Conservation (phyloP, 1,284 basidiomycete genomes). For the Papiliotrema fonsecae region DNA sequence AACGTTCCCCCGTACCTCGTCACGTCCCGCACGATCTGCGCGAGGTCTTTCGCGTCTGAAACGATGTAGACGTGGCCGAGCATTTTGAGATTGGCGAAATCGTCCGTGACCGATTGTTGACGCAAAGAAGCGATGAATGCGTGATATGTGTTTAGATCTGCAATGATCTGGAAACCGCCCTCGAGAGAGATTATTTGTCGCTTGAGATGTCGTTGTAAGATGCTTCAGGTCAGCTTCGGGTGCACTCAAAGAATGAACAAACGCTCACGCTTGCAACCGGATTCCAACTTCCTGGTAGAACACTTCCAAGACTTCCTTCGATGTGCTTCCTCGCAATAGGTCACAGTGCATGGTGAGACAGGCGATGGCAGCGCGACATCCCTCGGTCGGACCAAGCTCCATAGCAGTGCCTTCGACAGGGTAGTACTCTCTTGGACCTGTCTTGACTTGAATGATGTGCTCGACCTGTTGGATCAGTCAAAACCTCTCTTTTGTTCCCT, state of each 20-base stretch:
- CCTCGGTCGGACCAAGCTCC: slow-evolving; percentile 76
- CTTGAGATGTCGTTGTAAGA: slow-evolving; percentile 94
- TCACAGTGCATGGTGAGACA: slow-evolving; percentile 86
- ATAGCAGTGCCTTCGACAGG: slow-evolving; percentile 70
- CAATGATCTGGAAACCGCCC: slow-evolving; percentile 93
- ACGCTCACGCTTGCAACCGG: slow-evolving; percentile 73
- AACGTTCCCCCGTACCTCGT: slow-evolving; percentile 89
- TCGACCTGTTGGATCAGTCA: slow-evolving; percentile 70
- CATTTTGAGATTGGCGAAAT: slow-evolving; percentile 94
- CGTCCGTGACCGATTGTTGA: slow-evolving; percentile 61
- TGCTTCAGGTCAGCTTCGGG: slow-evolving; percentile 52
- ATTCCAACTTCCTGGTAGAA: slow-evolving; percentile 97
- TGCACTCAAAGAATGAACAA: neutral
- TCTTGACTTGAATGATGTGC: slow-evolving; percentile 78
- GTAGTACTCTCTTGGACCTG: slow-evolving; percentile 82
- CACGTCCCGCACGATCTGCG: slow-evolving; percentile 89
- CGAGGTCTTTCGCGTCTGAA: slow-evolving; percentile 82
- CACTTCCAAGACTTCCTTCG: slow-evolving; percentile 91
- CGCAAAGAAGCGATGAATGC: slow-evolving; percentile 78
- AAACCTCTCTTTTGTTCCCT: slow-evolving; percentile 12
- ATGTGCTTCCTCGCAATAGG: slow-evolving; percentile 85
- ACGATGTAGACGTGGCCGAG: slow-evolving; percentile 88
- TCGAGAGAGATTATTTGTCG: slow-evolving; percentile 88
- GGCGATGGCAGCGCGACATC: slow-evolving; percentile 77
- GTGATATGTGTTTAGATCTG: slow-evolving; percentile 91